These are phyloP conservation scores for Penicillium riverlandense DNA, from an alignment of 495 filamentous ascomycete genomes.

Conservation along the genomic window DNA sequence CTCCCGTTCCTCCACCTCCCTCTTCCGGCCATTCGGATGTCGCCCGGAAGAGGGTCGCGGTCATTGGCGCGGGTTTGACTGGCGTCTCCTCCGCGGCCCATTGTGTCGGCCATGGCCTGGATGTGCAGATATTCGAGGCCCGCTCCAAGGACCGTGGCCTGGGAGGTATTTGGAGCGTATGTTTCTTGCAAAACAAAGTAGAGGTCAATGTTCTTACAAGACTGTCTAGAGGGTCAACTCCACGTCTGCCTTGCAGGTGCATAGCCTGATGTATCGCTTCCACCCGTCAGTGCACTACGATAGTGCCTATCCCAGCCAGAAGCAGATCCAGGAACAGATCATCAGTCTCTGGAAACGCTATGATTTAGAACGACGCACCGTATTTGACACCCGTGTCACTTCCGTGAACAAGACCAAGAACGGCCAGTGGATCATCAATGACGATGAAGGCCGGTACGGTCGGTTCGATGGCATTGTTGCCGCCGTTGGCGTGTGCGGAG, in stretches of 20 bases:
- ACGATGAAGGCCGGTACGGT: conserved; percentile 60
- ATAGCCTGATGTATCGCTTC: conserved; percentile 84
- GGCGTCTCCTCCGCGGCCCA: conserved; percentile 78
- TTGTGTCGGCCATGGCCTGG: conserved; percentile 82
- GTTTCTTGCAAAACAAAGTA: conserved; percentile 12
- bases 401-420: conserved; percentile 60
- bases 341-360: conserved; percentile 69
- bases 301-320: conserved; percentile 65
- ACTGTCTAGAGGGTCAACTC: conserved; percentile 63
- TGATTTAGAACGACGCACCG: conserved; percentile 59
- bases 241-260: conserved; percentile 74
- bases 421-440: conserved; percentile 76
- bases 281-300: conserved; percentile 70
- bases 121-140: conserved; percentile 71
- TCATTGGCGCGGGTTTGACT: conserved; percentile 78
- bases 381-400: conserved; percentile 61
- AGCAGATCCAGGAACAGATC: conserved; percentile 67
- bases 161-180: conserved; percentile 81
- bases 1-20: conserved; percentile 60
- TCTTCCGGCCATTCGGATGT: conserved; percentile 30
- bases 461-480: conserved; percentile 72
- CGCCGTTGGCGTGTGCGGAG: conserved; percentile 72
- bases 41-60: conserved; percentile 57
- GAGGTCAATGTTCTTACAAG: conserved; percentile 1
- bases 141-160: conserved; percentile 51